These are phyloP conservation scores for Leersia perrieri DNA, from an alignment of 176 grass and related monocot species.

Conservation along the genomic window DNA sequence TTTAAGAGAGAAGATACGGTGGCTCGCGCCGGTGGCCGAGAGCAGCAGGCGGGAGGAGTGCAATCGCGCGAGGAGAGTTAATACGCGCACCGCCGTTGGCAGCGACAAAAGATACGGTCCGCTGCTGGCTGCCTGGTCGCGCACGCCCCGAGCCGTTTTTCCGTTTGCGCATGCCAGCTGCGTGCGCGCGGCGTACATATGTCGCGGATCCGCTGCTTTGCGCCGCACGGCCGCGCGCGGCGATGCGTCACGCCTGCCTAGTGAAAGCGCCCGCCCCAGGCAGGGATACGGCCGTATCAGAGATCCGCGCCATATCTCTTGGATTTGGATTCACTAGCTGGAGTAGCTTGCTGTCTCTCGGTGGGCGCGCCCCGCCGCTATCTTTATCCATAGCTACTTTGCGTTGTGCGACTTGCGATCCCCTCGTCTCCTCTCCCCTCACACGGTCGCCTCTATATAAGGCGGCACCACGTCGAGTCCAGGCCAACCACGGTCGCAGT, in stretches of 20 bases:
- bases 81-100: slow-evolving; percentile 1
- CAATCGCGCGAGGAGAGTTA: neutral
- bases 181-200: neutral
- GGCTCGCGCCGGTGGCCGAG: neutral
- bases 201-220: slow-evolving; percentile 11
- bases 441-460: neutral
- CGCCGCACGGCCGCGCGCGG: neutral
- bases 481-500: neutral
- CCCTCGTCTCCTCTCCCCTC: slow-evolving; percentile 1
- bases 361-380: neutral
- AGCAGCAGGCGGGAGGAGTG: neutral
- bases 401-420: neutral
- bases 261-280: too few relatives aligned
- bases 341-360: slow-evolving; percentile 8
- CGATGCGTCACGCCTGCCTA: neutral
- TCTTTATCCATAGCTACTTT: too few relatives aligned
- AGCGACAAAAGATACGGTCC: slow-evolving; percentile 21
- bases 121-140: neutral
- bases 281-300: slow-evolving; percentile 17
- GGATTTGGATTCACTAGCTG: slow-evolving; percentile 33
- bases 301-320: slow-evolving; percentile 27
- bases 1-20: slow-evolving; percentile 7
- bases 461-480: neutral
- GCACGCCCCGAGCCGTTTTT: neutral
- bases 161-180: too few relatives aligned